Conservation (phyloP, 331 rosid genomes). For the Acacia concinna region DNA sequence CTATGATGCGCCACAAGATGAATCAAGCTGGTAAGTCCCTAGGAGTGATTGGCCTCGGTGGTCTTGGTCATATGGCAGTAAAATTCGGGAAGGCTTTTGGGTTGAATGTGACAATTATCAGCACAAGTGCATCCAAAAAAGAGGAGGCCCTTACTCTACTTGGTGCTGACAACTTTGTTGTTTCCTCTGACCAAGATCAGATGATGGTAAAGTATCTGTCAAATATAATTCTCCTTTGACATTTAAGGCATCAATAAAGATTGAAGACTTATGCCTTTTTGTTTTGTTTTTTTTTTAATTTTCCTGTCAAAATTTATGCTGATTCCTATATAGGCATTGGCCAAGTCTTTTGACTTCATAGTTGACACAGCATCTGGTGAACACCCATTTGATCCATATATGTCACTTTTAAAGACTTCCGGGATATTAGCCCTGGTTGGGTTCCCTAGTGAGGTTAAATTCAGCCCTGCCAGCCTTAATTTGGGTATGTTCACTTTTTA, state of each 20-base stretch:
- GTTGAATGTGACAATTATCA: slow-evolving; percentile 76
- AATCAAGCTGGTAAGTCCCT: slow-evolving; percentile 87
- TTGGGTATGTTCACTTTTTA: slow-evolving; percentile 45
- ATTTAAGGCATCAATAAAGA: background rate
- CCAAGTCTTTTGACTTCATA: slow-evolving; percentile 72
- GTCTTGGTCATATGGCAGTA: slow-evolving; percentile 95
- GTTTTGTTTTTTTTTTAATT: background rate
- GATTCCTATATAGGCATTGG: slow-evolving; percentile 48
- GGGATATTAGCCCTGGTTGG: slow-evolving; percentile 73
- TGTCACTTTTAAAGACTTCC: slow-evolving; percentile 60
- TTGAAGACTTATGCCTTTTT: background rate
- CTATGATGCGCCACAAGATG: slow-evolving; percentile 86
- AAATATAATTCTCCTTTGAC: background rate
- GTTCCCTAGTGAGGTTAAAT: slow-evolving; percentile 67
- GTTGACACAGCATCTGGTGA: slow-evolving; percentile 87
- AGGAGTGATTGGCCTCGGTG: slow-evolving; percentile 94
- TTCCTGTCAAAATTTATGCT: background rate
- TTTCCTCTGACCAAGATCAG: slow-evolving; percentile 69
- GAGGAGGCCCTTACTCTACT: slow-evolving; percentile 67
- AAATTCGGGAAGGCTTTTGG: slow-evolving; percentile 91
- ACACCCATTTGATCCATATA: slow-evolving; percentile 76
- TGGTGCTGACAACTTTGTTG: slow-evolving; percentile 75
- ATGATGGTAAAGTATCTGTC: slow-evolving; percentile 47
- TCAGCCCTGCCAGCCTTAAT: slow-evolving; percentile 60
- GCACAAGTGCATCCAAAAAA: slow-evolving; percentile 82